phyloP scores from a whole-genome alignment of 2,329 filamentous ascomycete genomes.

The Phyllosticta citriasiana region DNA sequence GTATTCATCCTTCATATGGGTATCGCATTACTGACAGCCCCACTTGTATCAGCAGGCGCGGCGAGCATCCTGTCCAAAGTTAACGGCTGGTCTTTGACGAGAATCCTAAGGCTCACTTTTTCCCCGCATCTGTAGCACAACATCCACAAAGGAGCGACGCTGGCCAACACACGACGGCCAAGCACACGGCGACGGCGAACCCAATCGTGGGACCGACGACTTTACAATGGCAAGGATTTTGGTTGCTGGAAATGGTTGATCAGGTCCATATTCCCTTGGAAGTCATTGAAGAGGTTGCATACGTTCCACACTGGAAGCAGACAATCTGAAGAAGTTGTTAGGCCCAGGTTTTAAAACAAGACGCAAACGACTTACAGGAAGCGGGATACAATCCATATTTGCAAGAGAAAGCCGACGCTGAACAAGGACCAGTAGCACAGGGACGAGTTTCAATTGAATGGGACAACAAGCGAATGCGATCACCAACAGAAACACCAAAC shows the following conservation, averaged over 20 bases:
- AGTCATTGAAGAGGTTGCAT: constrained; percentile 6
- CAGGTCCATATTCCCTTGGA: not conserved
- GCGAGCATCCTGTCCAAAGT: constrained; percentile 37
- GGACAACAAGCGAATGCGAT: not conserved
- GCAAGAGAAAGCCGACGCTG: not conserved
- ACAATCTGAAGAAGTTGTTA: constrained; percentile 34
- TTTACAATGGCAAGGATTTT: constrained; percentile 49
- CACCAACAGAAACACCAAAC: not conserved
- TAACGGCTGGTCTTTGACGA: not conserved
- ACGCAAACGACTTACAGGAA: not conserved
- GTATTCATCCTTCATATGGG: constrained; percentile 25
- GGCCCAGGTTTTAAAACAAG: not conserved
- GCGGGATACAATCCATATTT: constrained; percentile 34
- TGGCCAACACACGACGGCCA: constrained; percentile 47
- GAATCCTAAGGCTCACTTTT: constrained; percentile 34
- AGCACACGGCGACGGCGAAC: constrained; percentile 38
- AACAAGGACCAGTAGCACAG: not conserved
- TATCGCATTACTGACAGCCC: constrained; percentile 41
- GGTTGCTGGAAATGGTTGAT: constrained; percentile 30
- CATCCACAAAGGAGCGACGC: constrained; percentile 48
- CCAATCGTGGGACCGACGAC: constrained; percentile 46
- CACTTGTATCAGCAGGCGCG: constrained; percentile 43
- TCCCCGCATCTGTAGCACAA: constrained; percentile 43
- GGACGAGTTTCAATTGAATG: not conserved
- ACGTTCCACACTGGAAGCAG: constrained; percentile 45